Evolutionary conservation across 73 alveolate genomes (phyloP).

Genomic region (Paramecium primaurelia): DNA sequence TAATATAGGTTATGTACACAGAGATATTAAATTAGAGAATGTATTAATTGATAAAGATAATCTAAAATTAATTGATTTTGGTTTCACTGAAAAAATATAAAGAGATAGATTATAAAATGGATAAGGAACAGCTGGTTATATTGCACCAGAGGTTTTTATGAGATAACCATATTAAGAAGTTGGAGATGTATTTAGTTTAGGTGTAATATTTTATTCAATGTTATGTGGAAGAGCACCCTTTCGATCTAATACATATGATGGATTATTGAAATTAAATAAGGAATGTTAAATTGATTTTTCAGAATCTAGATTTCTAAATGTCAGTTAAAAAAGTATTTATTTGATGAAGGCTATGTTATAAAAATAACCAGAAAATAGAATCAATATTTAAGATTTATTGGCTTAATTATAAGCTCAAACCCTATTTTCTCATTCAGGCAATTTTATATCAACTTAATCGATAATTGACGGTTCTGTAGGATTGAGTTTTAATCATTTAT

Average conservation of each 20-base stretch:
- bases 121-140: neutral
- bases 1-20: neutral
- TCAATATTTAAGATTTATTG: neutral
- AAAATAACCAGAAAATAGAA: neutral
- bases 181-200: constrained; percentile 17
- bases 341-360: neutral
- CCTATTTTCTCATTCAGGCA: neutral
- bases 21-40: constrained; percentile 15
- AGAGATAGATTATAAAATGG: neutral
- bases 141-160: neutral
- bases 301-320: neutral
- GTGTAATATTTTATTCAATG: neutral
- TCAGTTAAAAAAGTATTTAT: neutral
- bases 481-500: neutral
- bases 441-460: neutral
- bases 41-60: neutral
- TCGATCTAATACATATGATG: neutral
- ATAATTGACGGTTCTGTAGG: neutral
- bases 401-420: no score
- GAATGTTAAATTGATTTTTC: constrained; percentile 19
- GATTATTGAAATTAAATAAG: neutral
- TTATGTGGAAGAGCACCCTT: constrained; percentile 48
- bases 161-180: neutral
- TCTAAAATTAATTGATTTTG: neutral
- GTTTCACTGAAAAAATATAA: neutral